Percentiles rank a stretch among this genome's conserved stretches.
Conservation (phyloP, 768 basidiomycete species). For the Multifurca ochricompacta region DNA sequence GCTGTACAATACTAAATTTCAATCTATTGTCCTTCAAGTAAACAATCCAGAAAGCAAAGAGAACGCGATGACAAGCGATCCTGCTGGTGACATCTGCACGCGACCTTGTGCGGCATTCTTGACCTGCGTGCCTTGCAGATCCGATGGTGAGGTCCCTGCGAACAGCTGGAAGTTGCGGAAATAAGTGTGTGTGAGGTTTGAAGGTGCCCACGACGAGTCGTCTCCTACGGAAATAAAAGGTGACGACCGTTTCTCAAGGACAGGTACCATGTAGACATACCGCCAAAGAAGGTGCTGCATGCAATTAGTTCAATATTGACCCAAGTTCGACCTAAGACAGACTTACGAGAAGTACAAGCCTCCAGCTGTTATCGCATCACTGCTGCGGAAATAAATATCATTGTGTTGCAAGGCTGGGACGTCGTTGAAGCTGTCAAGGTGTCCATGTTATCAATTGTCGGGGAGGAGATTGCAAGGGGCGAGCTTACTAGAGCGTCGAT, state of each 20-base stretch:
- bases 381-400: conserved; percentile 57
- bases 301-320: background rate
- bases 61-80: background rate
- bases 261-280: conserved; percentile 26
- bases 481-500: conserved; percentile 56
- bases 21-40: background rate
- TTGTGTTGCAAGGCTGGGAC: conserved; percentile 50
- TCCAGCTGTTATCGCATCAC: conserved; percentile 43
- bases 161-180: conserved; percentile 66
- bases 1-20: background rate
- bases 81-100: background rate
- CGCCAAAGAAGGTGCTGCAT: conserved; percentile 77
- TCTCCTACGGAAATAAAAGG: conserved; percentile 34
- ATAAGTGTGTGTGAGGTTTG: conserved; percentile 59
- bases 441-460: background rate
- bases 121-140: conserved; percentile 11
- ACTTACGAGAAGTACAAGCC: conserved; percentile 68
- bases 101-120: background rate
- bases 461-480: background rate
- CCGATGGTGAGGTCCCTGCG: conserved; percentile 15
- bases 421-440: conserved; percentile 53
- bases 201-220: conserved; percentile 66
- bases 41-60: conserved; percentile 1
- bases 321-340: background rate
- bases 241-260: conserved; percentile 11